Evolutionary conservation across 257 asterid species (phyloP).

Genomic region (Leptodermis oblonga): DNA sequence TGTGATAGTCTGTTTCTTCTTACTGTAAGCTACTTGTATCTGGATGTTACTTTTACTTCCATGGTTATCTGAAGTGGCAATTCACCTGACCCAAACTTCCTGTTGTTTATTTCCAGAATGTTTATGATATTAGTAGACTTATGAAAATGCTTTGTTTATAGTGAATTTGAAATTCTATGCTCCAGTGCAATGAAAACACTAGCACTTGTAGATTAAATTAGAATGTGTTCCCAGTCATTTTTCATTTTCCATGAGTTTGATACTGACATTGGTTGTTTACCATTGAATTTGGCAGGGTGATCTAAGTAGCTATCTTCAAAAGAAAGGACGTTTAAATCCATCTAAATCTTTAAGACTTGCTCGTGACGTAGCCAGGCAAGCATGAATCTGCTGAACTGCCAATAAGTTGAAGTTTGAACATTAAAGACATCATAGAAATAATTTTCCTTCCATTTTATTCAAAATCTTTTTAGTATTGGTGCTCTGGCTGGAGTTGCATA

Average conservation of each 20-base stretch:
- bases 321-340: slow-evolving; percentile 84
- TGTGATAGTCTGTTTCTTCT: neutral
- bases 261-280: slow-evolving; percentile 15
- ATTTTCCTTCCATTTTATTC: neutral
- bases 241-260: neutral
- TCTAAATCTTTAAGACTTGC: slow-evolving; percentile 85
- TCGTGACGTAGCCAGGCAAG: slow-evolving; percentile 90
- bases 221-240: neutral
- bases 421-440: neutral
- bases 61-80: neutral
- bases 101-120: neutral
- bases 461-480: neutral
- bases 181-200: neutral
- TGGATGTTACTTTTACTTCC: neutral
- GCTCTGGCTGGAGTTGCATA: neutral
- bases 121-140: neutral
- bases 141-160: neutral
- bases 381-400: slow-evolving; percentile 5
- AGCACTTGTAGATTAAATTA: neutral
- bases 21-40: neutral
- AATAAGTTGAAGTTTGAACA: neutral
- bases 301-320: slow-evolving; percentile 68
- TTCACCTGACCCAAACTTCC: neutral
- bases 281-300: slow-evolving; percentile 59
- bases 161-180: neutral